Evolutionary conservation across 2,329 filamentous ascomycete species (phyloP).

Genomic region (Myotisia sp.): DNA sequence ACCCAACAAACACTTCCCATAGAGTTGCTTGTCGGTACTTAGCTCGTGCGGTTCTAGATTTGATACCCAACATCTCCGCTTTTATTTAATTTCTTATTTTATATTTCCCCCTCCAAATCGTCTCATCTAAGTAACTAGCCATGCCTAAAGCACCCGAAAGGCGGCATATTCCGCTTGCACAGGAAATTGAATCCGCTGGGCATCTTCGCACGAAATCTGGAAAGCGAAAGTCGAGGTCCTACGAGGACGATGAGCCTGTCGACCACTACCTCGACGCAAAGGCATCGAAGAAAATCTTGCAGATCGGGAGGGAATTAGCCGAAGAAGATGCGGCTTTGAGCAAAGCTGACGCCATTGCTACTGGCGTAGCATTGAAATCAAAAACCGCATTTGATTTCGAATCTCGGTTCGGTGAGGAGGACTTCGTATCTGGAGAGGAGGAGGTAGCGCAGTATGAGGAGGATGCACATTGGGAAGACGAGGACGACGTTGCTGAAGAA

Average conservation of each 20-base stretch:
- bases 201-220: slow-evolving; percentile 62
- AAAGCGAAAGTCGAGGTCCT: slow-evolving; percentile 44
- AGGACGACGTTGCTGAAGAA: slow-evolving; percentile 47
- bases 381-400: slow-evolving; percentile 62
- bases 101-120: no score
- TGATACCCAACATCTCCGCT: no score
- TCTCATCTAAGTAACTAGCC: no score
- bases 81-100: no score
- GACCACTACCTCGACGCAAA: slow-evolving; percentile 73
- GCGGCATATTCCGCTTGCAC: slow-evolving; percentile 80
- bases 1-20: no score
- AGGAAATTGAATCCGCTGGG: slow-evolving; percentile 62
- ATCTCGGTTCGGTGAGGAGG: slow-evolving; percentile 50
- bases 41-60: no score
- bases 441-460: slow-evolving; percentile 41
- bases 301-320: slow-evolving; percentile 74
- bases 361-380: slow-evolving; percentile 23
- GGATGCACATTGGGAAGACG: slow-evolving; percentile 57
- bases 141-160: slow-evolving; percentile 62
- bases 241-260: slow-evolving; percentile 45
- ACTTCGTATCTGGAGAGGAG: slow-evolving; percentile 25
- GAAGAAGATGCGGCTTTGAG: slow-evolving; percentile 58
- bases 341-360: slow-evolving; percentile 19
- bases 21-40: no score
- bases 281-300: slow-evolving; percentile 74